A percentile compares a stretch with the other conserved stretches of the same genome.
These are phyloP conservation scores for Zoysia japonica DNA, from an alignment of 176 grass and related monocot species.

Conservation along the genomic window DNA sequence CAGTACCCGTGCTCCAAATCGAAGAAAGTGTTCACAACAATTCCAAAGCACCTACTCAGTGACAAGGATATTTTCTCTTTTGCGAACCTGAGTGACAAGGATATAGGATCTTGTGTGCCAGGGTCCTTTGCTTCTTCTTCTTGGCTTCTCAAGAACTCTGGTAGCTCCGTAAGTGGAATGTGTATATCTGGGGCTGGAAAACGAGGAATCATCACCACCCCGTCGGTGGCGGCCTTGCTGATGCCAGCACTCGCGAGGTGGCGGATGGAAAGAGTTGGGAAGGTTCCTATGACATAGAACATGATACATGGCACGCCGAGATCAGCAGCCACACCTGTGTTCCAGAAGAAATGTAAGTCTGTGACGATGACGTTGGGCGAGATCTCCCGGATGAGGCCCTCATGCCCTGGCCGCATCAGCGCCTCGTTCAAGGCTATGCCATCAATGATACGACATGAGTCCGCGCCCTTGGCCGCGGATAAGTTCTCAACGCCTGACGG, in stretches of 20 bases:
- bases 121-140: neutral
- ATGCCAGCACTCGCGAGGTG: neutral
- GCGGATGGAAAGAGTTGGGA: constrained; percentile 8
- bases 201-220: neutral
- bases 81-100: no score
- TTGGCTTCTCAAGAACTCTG: neutral
- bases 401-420: neutral
- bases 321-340: neutral
- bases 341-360: constrained; percentile 33
- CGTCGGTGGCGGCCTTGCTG: no score
- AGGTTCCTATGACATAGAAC: constrained; percentile 14
- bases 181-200: neutral
- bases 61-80: accelerated
- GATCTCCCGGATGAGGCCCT: neutral
- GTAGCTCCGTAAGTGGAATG: constrained; percentile 25
- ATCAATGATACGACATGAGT: constrained; percentile 10
- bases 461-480: neutral
- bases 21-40: constrained; percentile 34
- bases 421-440: neutral
- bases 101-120: accelerated
- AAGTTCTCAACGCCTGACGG: constrained; percentile 33
- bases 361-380: constrained; percentile 30
- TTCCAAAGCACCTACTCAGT: neutral
- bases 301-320: constrained; percentile 18
- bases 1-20: constrained; percentile 25